Evolutionary conservation across 2,329 filamentous ascomycete genomes (phyloP).

Genomic region (Aspergillus latus): DNA sequence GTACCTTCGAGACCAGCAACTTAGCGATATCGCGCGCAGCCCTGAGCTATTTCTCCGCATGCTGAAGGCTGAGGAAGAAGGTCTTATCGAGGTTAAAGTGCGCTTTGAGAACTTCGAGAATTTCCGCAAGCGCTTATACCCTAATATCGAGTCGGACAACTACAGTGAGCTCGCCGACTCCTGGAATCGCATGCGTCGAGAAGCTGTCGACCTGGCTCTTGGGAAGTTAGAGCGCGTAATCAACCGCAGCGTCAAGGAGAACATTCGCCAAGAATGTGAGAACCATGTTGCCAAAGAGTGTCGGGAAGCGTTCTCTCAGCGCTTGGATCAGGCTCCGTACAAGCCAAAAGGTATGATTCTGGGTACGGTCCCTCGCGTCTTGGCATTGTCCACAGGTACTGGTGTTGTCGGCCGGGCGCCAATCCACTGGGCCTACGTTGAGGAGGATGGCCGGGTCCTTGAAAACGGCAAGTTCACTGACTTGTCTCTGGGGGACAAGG

Average conservation of each 20-base stretch:
- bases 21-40: constrained; percentile 74
- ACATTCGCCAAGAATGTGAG: constrained; percentile 88
- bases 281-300: constrained; percentile 85
- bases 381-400: constrained; percentile 83
- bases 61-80: constrained; percentile 95
- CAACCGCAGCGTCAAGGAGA: constrained; percentile 90
- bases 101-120: constrained; percentile 72
- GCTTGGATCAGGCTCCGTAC: constrained; percentile 92
- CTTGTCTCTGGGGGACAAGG: constrained; percentile 63
- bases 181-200: constrained; percentile 86
- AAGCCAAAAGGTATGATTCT: constrained; percentile 91
- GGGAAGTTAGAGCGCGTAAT: constrained; percentile 80
- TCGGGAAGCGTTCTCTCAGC: constrained; percentile 82
- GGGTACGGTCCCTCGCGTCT: constrained; percentile 81
- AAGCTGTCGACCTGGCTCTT: constrained; percentile 79
- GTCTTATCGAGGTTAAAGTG: constrained; percentile 81
- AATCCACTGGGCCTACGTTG: constrained; percentile 86
- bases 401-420: constrained; percentile 73
- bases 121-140: constrained; percentile 74
- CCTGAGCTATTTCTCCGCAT: constrained; percentile 94
- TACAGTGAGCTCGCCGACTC: constrained; percentile 92
- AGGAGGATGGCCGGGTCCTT: constrained; percentile 84
- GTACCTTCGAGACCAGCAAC: constrained; percentile 86
- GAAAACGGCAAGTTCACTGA: constrained; percentile 88
- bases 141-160: constrained; percentile 89